These are phyloP conservation scores for Scutellaria barbata DNA, from an alignment of 257 asterid genomes.

Conservation along the genomic window DNA sequence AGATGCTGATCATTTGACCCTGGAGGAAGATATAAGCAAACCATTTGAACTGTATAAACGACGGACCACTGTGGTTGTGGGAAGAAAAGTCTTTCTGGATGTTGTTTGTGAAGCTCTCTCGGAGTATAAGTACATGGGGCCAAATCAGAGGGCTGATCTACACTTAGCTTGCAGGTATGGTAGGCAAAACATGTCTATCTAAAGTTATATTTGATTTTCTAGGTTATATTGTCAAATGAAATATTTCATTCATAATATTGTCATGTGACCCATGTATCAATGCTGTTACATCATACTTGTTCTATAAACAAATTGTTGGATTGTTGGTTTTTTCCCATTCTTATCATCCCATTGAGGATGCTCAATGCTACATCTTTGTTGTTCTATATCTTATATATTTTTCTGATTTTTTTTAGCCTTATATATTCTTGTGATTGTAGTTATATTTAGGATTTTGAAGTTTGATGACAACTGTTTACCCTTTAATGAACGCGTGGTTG, in stretches of 20 bases:
- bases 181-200: conserved; percentile 20
- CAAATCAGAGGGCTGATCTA: conserved; percentile 94
- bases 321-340: conserved; percentile 26
- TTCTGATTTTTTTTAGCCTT: background rate
- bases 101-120: conserved; percentile 86
- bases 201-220: conserved; percentile 17
- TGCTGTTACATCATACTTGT: background rate
- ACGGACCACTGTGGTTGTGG: conserved; percentile 78
- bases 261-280: conserved; percentile 4
- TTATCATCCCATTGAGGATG: background rate
- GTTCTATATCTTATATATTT: background rate
- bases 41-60: conserved; percentile 90
- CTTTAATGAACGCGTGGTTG: background rate
- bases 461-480: background rate
- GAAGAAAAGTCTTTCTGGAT: conserved; percentile 71
- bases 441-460: background rate
- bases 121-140: conserved; percentile 94
- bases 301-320: conserved; percentile 2
- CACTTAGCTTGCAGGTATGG: conserved; percentile 92
- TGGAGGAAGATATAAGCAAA: conserved; percentile 50
- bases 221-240: background rate
- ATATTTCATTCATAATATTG: background rate
- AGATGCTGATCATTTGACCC: conserved; percentile 31
- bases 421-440: too few species aligned
- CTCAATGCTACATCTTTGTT: background rate